Percentiles rank a stretch among this genome's conserved stretches.
Conservation (phyloP, 768 basidiomycete species). For the Hypholoma fasciculare region DNA sequence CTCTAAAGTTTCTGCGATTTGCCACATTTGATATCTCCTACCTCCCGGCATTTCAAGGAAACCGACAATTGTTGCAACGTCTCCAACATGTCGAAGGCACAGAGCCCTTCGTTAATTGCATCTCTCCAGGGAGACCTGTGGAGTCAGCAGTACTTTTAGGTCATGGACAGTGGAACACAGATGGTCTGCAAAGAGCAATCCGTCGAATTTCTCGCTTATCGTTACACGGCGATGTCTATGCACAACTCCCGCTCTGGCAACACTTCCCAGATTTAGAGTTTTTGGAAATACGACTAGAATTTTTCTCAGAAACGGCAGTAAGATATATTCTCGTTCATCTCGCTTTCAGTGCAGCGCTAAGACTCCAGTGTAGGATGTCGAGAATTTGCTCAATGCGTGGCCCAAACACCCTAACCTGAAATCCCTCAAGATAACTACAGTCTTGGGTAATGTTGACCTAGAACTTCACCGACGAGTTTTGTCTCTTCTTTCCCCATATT, state of each 20-base stretch:
- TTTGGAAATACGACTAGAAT: neutral
- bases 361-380: neutral
- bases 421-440: neutral
- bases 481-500: neutral
- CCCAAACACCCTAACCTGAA: neutral
- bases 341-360: neutral
- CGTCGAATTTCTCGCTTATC: neutral
- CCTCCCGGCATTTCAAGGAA: too few species aligned
- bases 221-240: neutral
- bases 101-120: too few species aligned
- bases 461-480: neutral
- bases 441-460: neutral
- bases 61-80: too few species aligned
- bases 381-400: neutral
- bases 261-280: constrained; percentile 4
- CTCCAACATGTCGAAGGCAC: too few species aligned
- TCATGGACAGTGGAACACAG: neutral
- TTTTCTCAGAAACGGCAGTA: neutral
- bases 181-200: neutral
- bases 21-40: too few species aligned
- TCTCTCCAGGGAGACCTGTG: too few species aligned
- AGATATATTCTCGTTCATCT: neutral
- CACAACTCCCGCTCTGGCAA: neutral
- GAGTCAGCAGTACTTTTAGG: neutral
- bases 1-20: too few species aligned